These are phyloP conservation scores for Rugonectria rugulosa DNA, from an alignment of 2,329 filamentous ascomycete species.

Conservation along the genomic window DNA sequence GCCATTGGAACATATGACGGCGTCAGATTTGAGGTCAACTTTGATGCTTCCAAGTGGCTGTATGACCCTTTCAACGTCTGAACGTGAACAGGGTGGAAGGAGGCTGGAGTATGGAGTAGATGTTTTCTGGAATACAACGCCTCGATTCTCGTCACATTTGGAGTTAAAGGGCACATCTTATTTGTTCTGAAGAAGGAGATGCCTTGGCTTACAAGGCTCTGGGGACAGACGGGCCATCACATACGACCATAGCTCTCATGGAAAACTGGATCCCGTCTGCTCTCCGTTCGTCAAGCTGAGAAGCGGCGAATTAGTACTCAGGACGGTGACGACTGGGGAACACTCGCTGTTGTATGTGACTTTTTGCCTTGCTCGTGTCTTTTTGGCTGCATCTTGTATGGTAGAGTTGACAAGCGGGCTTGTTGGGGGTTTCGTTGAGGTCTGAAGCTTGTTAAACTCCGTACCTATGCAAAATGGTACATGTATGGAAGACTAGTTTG, in stretches of 20 bases:
- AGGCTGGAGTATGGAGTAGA: background rate
- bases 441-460: too few relatives aligned
- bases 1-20: constrained; percentile 75
- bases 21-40: constrained; percentile 73
- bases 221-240: too few relatives aligned
- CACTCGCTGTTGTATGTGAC: background rate
- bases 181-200: too few relatives aligned
- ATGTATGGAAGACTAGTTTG: background rate
- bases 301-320: background rate
- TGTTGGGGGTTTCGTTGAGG: too few relatives aligned
- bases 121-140: background rate
- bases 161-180: too few relatives aligned
- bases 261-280: background rate
- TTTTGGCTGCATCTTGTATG: background rate
- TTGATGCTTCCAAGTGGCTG: constrained; percentile 66
- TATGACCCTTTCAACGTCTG: constrained; percentile 48
- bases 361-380: background rate
- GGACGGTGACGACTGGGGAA: background rate
- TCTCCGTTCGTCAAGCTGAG: background rate
- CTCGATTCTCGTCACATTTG: too few relatives aligned
- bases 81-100: background rate
- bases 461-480: too few relatives aligned
- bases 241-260: background rate
- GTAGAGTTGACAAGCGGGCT: too few relatives aligned
- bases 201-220: too few relatives aligned